These are phyloP conservation scores for Pisolithus thermaeus DNA, from an alignment of 1,284 basidiomycete genomes.

Conservation along the genomic window DNA sequence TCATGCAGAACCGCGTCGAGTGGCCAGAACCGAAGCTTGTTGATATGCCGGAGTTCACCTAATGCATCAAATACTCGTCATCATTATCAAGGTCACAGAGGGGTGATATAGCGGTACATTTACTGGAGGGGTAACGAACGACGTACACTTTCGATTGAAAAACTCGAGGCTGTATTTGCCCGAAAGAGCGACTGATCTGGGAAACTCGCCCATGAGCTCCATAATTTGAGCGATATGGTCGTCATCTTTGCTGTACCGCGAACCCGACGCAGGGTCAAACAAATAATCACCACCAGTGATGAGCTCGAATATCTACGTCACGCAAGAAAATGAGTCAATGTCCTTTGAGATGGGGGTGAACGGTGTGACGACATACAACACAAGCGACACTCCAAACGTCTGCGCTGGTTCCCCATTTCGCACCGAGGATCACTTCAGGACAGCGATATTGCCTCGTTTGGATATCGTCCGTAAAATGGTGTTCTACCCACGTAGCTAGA, in stretches of 20 bases:
- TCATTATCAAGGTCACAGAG: conserved; percentile 3
- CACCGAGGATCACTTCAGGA: conserved; percentile 95
- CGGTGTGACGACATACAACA: conserved; percentile 53
- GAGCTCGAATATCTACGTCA: conserved; percentile 76
- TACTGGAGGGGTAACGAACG: neutral
- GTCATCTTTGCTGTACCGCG: conserved; percentile 89
- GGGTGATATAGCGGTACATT: neutral
- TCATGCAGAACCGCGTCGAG: conserved; percentile 86
- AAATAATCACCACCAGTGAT: conserved; percentile 89
- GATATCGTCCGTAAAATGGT: conserved; percentile 94
- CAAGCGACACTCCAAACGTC: conserved; percentile 97
- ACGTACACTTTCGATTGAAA: conserved; percentile 87
- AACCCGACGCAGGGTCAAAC: conserved; percentile 77
- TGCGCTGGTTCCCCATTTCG: conserved; percentile 89
- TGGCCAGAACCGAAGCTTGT: conserved; percentile 92
- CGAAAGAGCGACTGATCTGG: conserved; percentile 77
- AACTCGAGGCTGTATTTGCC: conserved; percentile 96
- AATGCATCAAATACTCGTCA: conserved; percentile 1
- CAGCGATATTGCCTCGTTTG: conserved; percentile 97
- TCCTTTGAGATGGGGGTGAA: conserved; percentile 1
- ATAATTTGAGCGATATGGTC: conserved; percentile 99
- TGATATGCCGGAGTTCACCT: conserved; percentile 93
- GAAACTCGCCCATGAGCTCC: conserved; percentile 90
- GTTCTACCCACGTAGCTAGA: conserved; percentile 78
- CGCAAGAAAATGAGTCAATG: neutral